A percentile compares a stretch with the other conserved stretches of the same genome.
Conservation (phyloP, 2,329 filamentous ascomycete species). For the Apiospora aurea region DNA sequence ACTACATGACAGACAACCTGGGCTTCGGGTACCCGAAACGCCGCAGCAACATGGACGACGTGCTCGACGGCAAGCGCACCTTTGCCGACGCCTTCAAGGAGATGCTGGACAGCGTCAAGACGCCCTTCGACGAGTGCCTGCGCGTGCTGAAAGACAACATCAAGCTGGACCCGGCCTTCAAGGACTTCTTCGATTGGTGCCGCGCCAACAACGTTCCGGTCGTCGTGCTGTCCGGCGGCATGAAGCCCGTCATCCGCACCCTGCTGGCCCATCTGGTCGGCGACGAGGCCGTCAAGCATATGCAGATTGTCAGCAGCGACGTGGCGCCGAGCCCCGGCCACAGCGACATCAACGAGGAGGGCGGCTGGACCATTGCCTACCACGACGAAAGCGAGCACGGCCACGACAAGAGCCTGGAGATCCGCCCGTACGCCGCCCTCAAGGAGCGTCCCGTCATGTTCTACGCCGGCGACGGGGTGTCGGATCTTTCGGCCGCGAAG, state of each 20-base stretch:
- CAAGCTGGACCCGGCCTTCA: conserved; percentile 87
- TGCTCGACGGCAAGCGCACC: conserved; percentile 72
- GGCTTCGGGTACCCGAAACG: conserved; percentile 81
- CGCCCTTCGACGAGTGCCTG: conserved; percentile 84
- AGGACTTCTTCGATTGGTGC: conserved; percentile 86
- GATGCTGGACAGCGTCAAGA: conserved; percentile 89
- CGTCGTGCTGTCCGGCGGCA: conserved; percentile 89
- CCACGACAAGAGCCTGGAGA: conserved; percentile 95
- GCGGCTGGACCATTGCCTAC: conserved; percentile 87
- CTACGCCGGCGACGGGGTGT: conserved; percentile 95
- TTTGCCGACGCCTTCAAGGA: conserved; percentile 89
- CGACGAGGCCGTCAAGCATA: conserved; percentile 73
- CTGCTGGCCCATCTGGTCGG: conserved; percentile 83
- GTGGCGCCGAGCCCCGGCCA: conserved; percentile 70
- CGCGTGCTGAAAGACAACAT: conserved; percentile 81
- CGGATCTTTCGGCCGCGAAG: conserved; percentile 87
- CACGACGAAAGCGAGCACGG: conserved; percentile 84
- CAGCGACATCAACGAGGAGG: conserved; percentile 73
- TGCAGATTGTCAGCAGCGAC: conserved; percentile 91
- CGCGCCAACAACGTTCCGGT: conserved; percentile 85
- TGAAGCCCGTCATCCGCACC: conserved; percentile 89
- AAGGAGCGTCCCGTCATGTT: conserved; percentile 84
- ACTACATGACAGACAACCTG: conserved; percentile 86
- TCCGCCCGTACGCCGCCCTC: conserved; percentile 83
- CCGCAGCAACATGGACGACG: conserved; percentile 75